Percentiles rank a stretch among this genome's conserved stretches.
These are phyloP conservation scores for Picocystis sp. DNA, from an alignment of 163 green algal genomes.

Conservation along the genomic window DNA sequence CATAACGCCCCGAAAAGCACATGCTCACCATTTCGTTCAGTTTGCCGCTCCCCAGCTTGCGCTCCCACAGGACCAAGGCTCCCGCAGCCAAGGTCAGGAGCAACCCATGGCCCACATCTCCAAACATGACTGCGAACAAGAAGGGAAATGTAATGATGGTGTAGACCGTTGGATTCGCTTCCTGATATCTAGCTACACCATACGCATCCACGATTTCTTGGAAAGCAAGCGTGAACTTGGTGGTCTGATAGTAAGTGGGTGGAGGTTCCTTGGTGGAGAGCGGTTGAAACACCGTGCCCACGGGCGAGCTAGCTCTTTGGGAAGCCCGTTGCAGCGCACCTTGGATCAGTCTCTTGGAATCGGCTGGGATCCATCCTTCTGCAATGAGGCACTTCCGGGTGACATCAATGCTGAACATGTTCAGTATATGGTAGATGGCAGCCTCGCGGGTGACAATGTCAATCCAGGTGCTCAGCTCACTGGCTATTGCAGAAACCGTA, in stretches of 20 bases:
- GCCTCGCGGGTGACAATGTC: constrained; percentile 51
- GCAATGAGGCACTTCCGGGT: constrained; percentile 84
- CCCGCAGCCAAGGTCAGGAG: constrained; percentile 70
- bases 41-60: constrained; percentile 42
- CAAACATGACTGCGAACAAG: constrained; percentile 99
- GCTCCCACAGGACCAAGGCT: constrained; percentile 73
- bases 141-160: constrained; percentile 98
- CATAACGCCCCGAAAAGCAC: constrained; percentile 83
- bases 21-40: constrained; percentile 87
- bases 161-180: constrained; percentile 84
- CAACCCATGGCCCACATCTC: constrained; percentile 83
- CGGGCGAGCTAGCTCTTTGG: constrained; percentile 10
- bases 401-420: constrained; percentile 90
- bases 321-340: constrained; percentile 21
- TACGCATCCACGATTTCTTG: constrained; percentile 56
- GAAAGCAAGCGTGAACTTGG: constrained; percentile 77
- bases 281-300: constrained; percentile 79
- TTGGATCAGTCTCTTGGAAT: constrained; percentile 20
- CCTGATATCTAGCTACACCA: constrained; percentile 67
- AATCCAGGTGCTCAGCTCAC: constrained; percentile 1
- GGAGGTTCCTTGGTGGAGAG: constrained; percentile 64
- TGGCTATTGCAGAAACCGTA: constrained; percentile 35
- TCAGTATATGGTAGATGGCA: constrained; percentile 89
- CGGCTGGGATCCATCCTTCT: constrained; percentile 80
- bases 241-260: constrained; percentile 83